phyloP scores from a whole-genome alignment of 441 rosid species.

The Populus hybrid region DNA sequence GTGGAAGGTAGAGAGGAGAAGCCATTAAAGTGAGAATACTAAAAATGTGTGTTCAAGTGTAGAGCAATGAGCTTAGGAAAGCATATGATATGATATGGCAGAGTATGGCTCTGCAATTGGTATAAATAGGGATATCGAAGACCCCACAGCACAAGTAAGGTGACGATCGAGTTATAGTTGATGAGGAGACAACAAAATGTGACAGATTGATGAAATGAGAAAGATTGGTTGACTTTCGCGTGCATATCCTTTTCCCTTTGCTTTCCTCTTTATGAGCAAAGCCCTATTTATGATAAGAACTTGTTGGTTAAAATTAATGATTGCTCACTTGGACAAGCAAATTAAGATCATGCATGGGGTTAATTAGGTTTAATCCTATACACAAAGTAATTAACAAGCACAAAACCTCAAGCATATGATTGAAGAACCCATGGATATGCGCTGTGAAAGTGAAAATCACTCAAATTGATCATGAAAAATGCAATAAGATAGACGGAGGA shows the following conservation, averaged over 20 bases:
- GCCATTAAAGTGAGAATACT: constrained; percentile 28
- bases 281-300: constrained; percentile 8
- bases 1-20: constrained; percentile 15
- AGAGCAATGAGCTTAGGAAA: constrained; percentile 6
- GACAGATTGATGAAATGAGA: constrained; percentile 12
- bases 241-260: not conserved
- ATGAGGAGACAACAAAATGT: constrained; percentile 25
- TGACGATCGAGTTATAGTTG: constrained; percentile 30
- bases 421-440: not conserved
- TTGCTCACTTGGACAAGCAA: constrained; percentile 23
- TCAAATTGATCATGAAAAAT: not conserved
- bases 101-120: constrained; percentile 20
- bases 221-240: constrained; percentile 16
- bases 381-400: not conserved
- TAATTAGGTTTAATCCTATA: not conserved
- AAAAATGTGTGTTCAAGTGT: not conserved
- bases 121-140: constrained; percentile 35
- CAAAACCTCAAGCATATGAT: not conserved
- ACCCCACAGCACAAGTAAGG: constrained; percentile 27
- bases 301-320: constrained; percentile 5
- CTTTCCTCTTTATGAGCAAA: not conserved
- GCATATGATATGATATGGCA: constrained; percentile 6
- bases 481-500: not conserved
- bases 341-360: not conserved
- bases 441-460: not conserved